Conservation (phyloP, 108 stramenopile genomes). For the Nitzschia sp. region DNA sequence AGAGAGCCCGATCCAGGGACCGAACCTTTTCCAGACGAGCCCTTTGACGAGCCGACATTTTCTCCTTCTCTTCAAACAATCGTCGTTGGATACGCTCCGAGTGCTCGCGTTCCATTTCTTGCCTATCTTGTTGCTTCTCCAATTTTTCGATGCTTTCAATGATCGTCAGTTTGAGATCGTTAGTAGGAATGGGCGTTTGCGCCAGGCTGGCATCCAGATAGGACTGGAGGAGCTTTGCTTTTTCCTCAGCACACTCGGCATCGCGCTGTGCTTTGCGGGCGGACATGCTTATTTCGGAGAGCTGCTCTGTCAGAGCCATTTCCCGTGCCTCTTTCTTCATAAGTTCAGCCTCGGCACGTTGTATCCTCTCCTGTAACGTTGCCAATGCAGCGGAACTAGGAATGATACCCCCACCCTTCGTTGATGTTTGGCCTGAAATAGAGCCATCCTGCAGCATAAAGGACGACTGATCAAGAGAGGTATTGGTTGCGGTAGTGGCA, state of each 20-base stretch:
- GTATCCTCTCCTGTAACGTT: neutral
- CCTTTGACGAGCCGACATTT: neutral
- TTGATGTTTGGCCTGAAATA: too few species aligned
- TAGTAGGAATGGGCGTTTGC: neutral
- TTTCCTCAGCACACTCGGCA: conserved; percentile 11
- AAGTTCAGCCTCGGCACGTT: neutral
- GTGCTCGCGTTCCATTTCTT: neutral
- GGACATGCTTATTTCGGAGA: neutral
- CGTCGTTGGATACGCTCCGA: conserved; percentile 2
- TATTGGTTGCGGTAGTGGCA: too few species aligned
- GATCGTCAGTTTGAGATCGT: neutral
- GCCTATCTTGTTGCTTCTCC: neutral
- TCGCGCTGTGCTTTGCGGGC: neutral
- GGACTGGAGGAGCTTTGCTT: neutral
- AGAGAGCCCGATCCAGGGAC: neutral
- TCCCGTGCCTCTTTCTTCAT: conserved; percentile 1
- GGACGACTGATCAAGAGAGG: neutral
- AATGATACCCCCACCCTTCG: too few species aligned
- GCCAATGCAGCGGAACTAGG: too few species aligned
- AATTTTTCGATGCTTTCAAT: neutral
- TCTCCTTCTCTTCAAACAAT: neutral
- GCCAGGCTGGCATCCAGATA: neutral
- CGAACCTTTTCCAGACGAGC: conserved; percentile 14
- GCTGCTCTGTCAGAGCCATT: neutral
- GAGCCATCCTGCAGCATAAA: too few species aligned